Percentiles rank a stretch among this genome's conserved stretches.
Evolutionary conservation across 345 rosid species (phyloP).

Genomic region (Moringa oleifera): DNA sequence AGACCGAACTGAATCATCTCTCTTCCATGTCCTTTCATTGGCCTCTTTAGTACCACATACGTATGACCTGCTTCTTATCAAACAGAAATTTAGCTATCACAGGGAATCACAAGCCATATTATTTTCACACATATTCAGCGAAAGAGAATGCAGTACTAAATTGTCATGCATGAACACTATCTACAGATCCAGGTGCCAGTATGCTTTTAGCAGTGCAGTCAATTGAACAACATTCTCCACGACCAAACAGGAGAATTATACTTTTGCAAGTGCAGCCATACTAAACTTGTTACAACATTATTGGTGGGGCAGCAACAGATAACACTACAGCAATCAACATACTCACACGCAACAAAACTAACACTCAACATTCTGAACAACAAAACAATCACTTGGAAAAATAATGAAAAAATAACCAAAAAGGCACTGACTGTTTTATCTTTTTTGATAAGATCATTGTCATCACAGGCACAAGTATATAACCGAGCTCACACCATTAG

Average conservation of each 20-base stretch:
- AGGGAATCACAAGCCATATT: no score
- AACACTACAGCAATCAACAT: neutral
- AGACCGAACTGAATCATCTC: constrained; percentile 92
- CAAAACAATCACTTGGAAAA: no score
- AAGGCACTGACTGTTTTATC: no score
- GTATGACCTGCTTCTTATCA: constrained; percentile 60
- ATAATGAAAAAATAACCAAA: no score
- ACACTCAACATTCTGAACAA: neutral
- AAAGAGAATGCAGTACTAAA: no score
- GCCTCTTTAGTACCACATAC: constrained; percentile 63
- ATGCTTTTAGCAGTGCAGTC: neutral
- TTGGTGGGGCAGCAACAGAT: neutral
- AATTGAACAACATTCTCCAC: no score
- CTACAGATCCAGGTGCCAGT: neutral
- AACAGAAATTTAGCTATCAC: constrained; percentile 15
- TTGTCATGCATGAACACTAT: no score
- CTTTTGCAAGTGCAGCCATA: neutral
- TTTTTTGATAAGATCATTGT: no score
- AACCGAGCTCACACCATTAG: no score
- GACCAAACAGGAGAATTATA: neutral
- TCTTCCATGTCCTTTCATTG: constrained; percentile 86
- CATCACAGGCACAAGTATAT: no score
- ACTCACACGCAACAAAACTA: neutral
- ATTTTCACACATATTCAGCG: no score
- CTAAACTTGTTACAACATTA: neutral